Base-by-base conservation (phyloP, 192 early-diverging fungal genomes). In the Gaertneriomyces sp. region DNA sequence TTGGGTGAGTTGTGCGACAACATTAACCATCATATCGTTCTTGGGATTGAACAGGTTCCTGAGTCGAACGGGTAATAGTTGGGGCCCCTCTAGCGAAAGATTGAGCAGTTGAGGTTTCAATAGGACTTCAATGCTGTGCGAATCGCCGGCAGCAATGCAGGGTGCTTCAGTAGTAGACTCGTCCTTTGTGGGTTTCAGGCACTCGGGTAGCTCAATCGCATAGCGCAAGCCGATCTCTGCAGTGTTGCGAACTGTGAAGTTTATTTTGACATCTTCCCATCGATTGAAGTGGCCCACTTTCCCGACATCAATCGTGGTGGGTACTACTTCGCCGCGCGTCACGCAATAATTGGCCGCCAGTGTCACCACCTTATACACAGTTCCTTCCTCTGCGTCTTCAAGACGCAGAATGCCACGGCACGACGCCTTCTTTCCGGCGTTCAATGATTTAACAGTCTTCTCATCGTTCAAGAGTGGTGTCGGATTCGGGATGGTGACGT, bases 221-320 rank as follows among this genome's bases (percentile, higher is more conserved):
- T 87, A 93, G 6, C 66, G 61, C 8, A 90, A 63, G 6, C 83
- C 79, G 42, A 88, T 81, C 33, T 87, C 85, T 3, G 89, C 78
- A 2, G 74, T 25, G 64, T 94, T 94, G 6, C 76, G 69, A 9
- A 92, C 58, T 7, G 79, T 69, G 68, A 93, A 88, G 14, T 73
- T 61, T 56, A 91, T 81, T 47, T 64, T 63, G 10, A 79, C 79
- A 8, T 80, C 76, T 33, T 81, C 72, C 90, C 88, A 92, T 8
- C 82, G 82, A 68, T 88, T 91, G 19, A 79, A 75, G 61, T 91
- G 84, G 5, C 91, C 90, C 49, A 92, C 84, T 68, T 89, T 90
- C 2, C 92, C 92, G 10, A 94, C 56, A 58, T 94, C 85, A 16
- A 91, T 68, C 10, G 69, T 51, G 7, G 65, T 57, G 4, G 77